These are phyloP conservation scores for Diversispora epigaea DNA, from an alignment of 192 early-diverging fungal species.

Conservation along the genomic window DNA sequence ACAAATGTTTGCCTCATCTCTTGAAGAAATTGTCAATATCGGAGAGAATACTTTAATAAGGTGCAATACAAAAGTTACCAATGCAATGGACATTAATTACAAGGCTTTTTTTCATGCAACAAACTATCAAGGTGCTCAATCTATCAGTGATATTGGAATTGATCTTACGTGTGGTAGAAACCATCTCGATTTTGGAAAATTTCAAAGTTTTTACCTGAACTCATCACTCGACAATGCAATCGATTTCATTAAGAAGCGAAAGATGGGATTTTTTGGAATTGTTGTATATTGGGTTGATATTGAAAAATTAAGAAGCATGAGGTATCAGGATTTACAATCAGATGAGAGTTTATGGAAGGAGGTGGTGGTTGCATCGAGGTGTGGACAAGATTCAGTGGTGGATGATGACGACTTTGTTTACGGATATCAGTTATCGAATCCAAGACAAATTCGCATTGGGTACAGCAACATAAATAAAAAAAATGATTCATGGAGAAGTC, in stretches of 20 bases:
- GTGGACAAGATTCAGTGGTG: not conserved
- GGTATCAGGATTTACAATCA: not conserved
- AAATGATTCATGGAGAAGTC: not conserved
- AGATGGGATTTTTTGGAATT: too few species aligned
- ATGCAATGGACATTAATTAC: not conserved
- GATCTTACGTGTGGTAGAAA: not conserved
- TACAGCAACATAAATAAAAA: not conserved
- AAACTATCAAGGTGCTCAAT: not conserved
- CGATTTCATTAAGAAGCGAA: too few species aligned
- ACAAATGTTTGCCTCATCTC: not conserved
- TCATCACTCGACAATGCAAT: too few species aligned
- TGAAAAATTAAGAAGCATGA: not conserved
- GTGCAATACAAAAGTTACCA: not conserved
- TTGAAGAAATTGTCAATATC: too few species aligned
- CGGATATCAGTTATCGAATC: too few species aligned
- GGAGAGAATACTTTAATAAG: too few species aligned
- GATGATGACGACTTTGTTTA: not conserved
- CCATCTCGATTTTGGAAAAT: not conserved
- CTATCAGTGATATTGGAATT: conserved; percentile 1
- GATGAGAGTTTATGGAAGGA: too few species aligned
- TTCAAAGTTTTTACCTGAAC: not conserved
- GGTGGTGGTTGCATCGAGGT: too few species aligned
- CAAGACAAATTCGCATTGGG: not conserved
- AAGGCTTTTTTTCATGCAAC: conserved; percentile 1
- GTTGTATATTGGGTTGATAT: not conserved